phyloP scores from a whole-genome alignment of 805 yeast genomes.

The Candida piceae region DNA sequence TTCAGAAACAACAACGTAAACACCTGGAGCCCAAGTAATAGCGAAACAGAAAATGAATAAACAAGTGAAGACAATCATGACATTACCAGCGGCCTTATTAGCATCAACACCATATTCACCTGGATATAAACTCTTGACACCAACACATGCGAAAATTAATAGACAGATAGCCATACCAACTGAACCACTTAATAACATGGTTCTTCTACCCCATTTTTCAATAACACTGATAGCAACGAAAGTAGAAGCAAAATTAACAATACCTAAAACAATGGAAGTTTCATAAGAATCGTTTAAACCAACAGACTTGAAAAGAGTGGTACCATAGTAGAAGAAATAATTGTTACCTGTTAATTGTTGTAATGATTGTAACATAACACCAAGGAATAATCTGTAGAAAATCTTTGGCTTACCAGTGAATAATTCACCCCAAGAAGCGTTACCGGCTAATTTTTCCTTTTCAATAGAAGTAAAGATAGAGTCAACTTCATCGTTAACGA shows the following conservation, averaged over 20 bases:
- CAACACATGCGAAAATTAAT: constrained; percentile 56
- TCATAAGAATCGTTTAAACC: constrained; percentile 52
- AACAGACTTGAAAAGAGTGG: constrained; percentile 54
- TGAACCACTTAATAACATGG: constrained; percentile 45
- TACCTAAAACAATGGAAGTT: constrained; percentile 56
- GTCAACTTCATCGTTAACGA: constrained; percentile 49
- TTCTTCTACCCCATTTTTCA: constrained; percentile 51
- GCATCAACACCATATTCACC: constrained; percentile 36
- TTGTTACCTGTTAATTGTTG: constrained; percentile 63
- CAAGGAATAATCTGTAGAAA: constrained; percentile 49
- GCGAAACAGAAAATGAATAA: constrained; percentile 64
- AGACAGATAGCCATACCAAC: constrained; percentile 51
- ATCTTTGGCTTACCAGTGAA: constrained; percentile 62
- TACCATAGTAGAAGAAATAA: constrained; percentile 64
- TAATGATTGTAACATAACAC: constrained; percentile 53
- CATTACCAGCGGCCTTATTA: constrained; percentile 50
- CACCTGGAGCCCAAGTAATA: constrained; percentile 72
- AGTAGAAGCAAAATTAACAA: constrained; percentile 53
- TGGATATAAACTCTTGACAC: constrained; percentile 42
- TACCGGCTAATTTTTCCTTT: constrained; percentile 57
- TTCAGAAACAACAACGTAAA: constrained; percentile 62
- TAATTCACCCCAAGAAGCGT: constrained; percentile 60
- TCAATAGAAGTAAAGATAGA: constrained; percentile 56
- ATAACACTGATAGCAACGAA: constrained; percentile 47
- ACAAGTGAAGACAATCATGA: constrained; percentile 63